phyloP scores from a whole-genome alignment of 805 yeast genomes.

The Starmerella ratchasimensis region DNA sequence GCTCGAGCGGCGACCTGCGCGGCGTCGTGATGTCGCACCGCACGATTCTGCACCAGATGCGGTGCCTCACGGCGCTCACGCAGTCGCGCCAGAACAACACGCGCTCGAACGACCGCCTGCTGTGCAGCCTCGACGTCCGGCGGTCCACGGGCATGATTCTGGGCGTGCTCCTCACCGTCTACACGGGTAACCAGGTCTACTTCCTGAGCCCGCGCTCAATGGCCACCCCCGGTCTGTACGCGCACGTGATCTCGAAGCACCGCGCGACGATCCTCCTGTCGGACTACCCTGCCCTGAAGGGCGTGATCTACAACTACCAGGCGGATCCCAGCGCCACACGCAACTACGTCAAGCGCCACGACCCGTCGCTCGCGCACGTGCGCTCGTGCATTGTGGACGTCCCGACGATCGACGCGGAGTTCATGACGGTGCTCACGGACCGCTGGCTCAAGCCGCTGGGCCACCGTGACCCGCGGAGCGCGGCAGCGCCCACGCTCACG shows the following conservation, averaged over 20 bases:
- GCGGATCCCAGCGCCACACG: slow-evolving; percentile 75
- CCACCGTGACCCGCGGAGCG: slow-evolving; percentile 56
- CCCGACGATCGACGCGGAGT: slow-evolving; percentile 82
- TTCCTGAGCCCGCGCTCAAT: slow-evolving; percentile 67
- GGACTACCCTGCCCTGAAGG: slow-evolving; percentile 77
- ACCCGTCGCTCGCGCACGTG: slow-evolving; percentile 64
- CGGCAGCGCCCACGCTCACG: slow-evolving; percentile 79
- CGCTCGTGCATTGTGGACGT: slow-evolving; percentile 86
- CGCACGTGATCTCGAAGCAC: slow-evolving; percentile 57
- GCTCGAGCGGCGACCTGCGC: slow-evolving; percentile 79
- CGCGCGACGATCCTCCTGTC: slow-evolving; percentile 64
- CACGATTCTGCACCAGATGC: slow-evolving; percentile 80
- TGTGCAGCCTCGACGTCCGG: slow-evolving; percentile 54
- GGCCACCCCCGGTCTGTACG: slow-evolving; percentile 75
- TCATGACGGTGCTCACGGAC: slow-evolving; percentile 73
- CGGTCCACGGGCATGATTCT: slow-evolving; percentile 76
- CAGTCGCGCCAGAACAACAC: slow-evolving; percentile 28
- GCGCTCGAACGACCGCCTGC: slow-evolving; percentile 31
- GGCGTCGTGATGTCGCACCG: slow-evolving; percentile 90
- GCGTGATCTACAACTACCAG: slow-evolving; percentile 86
- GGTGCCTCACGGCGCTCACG: slow-evolving; percentile 52
- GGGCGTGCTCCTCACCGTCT: slow-evolving; percentile 69
- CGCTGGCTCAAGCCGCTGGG: slow-evolving; percentile 88
- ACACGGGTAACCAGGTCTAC: slow-evolving; percentile 66
- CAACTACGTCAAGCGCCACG: slow-evolving; percentile 58